A percentile compares a stretch with the other conserved stretches of the same genome.
Conservation (phyloP, 2,329 filamentous ascomycete species). For the Elsinoe australis region DNA sequence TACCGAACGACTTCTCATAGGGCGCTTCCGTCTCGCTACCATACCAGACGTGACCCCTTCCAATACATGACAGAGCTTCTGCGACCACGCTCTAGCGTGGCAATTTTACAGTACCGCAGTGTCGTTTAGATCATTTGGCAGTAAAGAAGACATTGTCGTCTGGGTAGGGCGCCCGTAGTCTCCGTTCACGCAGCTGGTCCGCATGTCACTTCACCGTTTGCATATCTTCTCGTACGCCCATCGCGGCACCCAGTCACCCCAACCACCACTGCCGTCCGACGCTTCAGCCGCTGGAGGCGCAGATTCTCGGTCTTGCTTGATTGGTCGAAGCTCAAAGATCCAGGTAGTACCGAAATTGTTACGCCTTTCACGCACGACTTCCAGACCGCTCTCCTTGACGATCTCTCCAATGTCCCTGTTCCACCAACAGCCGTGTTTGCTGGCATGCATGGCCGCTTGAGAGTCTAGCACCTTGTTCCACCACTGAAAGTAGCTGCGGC, state of each 20-base stretch:
- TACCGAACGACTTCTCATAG: background rate
- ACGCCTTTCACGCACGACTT: slow-evolving; percentile 40
- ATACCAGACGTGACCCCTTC: background rate
- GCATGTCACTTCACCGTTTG: slow-evolving; percentile 6
- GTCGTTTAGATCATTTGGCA: too few species aligned
- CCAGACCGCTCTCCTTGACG: slow-evolving; percentile 41
- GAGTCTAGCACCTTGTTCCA: slow-evolving; percentile 42
- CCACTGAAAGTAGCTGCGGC: slow-evolving; percentile 42
- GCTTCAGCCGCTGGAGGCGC: too few species aligned
- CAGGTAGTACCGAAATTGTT: slow-evolving; percentile 45
- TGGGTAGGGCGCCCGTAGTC: too few species aligned
- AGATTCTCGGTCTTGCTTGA: too few species aligned
- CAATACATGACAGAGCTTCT: too few species aligned
- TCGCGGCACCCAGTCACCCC: slow-evolving; percentile 14
- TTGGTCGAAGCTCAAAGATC: slow-evolving; percentile 42
- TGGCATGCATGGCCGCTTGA: slow-evolving; percentile 41
- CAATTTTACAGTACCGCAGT: too few species aligned
- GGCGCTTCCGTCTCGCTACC: background rate
- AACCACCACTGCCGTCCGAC: background rate
- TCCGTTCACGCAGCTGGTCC: background rate
- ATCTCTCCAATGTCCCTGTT: slow-evolving; percentile 46
- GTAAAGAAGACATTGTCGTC: too few species aligned
- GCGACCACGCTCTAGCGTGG: too few species aligned
- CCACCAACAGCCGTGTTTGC: slow-evolving; percentile 46
- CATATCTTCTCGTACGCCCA: slow-evolving; percentile 17